Conservation (phyloP, 2,329 filamentous ascomycete species). For the Aciculosporium take region DNA sequence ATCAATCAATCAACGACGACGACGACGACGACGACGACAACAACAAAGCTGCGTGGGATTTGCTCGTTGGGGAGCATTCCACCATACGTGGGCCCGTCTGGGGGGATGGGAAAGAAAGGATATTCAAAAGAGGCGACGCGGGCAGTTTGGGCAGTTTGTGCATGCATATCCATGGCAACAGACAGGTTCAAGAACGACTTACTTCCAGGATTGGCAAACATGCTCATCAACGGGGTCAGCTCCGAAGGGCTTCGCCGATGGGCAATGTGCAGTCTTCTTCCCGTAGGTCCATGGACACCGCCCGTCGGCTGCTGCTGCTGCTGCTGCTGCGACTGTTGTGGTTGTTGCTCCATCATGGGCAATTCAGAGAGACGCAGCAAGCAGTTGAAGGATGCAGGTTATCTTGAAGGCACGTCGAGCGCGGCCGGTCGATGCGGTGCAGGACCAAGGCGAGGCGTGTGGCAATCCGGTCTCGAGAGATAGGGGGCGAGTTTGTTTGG, state of each 20-base stretch:
- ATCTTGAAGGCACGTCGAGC: constrained; percentile 25
- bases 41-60: too few relatives aligned
- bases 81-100: background rate
- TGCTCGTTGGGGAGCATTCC: background rate
- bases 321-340: constrained; percentile 33
- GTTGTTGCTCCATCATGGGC: constrained; percentile 47
- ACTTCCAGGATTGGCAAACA: constrained; percentile 55
- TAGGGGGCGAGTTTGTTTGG: background rate
- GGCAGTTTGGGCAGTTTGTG: too few relatives aligned
- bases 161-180: too few relatives aligned
- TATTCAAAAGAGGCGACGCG: background rate
- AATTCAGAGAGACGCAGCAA: constrained; percentile 28
- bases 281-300: constrained; percentile 58
- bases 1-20: too few relatives aligned
- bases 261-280: constrained; percentile 89
- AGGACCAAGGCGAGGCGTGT: background rate
- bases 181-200: constrained; percentile 23
- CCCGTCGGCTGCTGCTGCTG: constrained; percentile 36
- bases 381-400: background rate
- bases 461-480: background rate
- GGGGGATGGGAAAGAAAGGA: background rate
- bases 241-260: constrained; percentile 95
- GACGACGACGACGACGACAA: too few relatives aligned
- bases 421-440: constrained; percentile 12
- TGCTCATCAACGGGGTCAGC: constrained; percentile 94